A percentile compares a stretch with the other conserved stretches of the same genome.
phyloP scores from a whole-genome alignment of 495 filamentous ascomycete genomes.

The Cetradonia linearis region DNA sequence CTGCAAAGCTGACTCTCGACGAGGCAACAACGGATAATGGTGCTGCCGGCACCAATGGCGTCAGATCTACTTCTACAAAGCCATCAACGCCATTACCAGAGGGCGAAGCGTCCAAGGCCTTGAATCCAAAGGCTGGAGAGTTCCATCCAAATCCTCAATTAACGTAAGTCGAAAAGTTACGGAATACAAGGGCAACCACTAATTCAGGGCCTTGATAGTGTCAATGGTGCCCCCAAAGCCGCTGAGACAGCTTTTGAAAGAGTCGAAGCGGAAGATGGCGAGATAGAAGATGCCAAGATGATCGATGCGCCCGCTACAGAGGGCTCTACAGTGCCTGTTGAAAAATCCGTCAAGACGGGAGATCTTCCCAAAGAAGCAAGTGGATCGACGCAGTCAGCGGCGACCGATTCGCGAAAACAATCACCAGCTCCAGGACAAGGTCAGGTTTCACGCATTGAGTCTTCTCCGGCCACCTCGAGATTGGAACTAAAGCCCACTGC shows the following conservation, averaged over 20 bases:
- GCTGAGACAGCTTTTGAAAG: constrained; percentile 29
- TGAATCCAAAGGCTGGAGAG: constrained; percentile 41
- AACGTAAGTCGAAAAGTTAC: constrained; percentile 34
- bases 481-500: constrained; percentile 1
- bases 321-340: constrained; percentile 1
- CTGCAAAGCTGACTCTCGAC: constrained; percentile 23
- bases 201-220: constrained; percentile 25
- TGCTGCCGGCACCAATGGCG: constrained; percentile 21
- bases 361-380: neutral
- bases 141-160: constrained; percentile 34
- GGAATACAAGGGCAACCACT: constrained; percentile 31
- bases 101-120: constrained; percentile 29
- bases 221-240: constrained; percentile 29
- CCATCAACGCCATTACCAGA: constrained; percentile 33
- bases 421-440: constrained; percentile 8
- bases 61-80: constrained; percentile 27
- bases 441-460: neutral
- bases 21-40: constrained; percentile 9
- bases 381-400: neutral
- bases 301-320: constrained; percentile 26
- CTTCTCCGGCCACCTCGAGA: constrained; percentile 2
- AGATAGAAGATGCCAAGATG: constrained; percentile 60
- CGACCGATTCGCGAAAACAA: neutral
- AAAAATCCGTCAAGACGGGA: neutral
- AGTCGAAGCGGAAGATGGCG: constrained; percentile 65